Conservation (phyloP, 495 filamentous ascomycete genomes). For the Penicillium soppii region DNA sequence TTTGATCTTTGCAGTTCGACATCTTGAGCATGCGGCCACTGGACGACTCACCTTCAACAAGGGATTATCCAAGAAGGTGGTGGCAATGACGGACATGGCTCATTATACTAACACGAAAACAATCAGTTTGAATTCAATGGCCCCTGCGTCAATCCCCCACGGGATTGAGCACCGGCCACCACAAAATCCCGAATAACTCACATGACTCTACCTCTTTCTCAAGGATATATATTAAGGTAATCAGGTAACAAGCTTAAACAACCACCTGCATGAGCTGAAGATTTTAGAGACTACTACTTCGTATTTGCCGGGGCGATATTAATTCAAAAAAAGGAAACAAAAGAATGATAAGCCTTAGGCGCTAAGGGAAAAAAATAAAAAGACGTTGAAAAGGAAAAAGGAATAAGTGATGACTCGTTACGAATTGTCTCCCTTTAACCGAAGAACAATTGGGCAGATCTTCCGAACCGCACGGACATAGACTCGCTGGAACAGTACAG, state of each 20-base stretch:
- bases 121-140: background rate
- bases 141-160: too few species aligned
- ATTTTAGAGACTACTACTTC: conserved; percentile 1
- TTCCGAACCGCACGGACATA: conserved; percentile 4
- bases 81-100: conserved; percentile 27
- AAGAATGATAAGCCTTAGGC: conserved; percentile 2
- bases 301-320: conserved; percentile 3
- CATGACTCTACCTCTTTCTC: too few species aligned
- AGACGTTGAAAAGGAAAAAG: background rate
- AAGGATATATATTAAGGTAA: too few species aligned
- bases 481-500: too few species aligned
- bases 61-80: conserved; percentile 63
- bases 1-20: conserved; percentile 89
- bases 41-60: conserved; percentile 85
- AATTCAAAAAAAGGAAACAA: too few species aligned
- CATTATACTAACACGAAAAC: conserved; percentile 2
- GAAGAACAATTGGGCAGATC: background rate
- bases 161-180: background rate
- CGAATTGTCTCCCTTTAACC: too few species aligned
- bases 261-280: conserved; percentile 10
- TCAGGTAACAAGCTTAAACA: background rate
- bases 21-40: conserved; percentile 89
- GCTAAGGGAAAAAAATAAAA: background rate
- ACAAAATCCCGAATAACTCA: background rate
- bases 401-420: background rate